These are phyloP conservation scores for Orobanche coerulescens DNA, from an alignment of 257 asterid genomes.

Conservation along the genomic window DNA sequence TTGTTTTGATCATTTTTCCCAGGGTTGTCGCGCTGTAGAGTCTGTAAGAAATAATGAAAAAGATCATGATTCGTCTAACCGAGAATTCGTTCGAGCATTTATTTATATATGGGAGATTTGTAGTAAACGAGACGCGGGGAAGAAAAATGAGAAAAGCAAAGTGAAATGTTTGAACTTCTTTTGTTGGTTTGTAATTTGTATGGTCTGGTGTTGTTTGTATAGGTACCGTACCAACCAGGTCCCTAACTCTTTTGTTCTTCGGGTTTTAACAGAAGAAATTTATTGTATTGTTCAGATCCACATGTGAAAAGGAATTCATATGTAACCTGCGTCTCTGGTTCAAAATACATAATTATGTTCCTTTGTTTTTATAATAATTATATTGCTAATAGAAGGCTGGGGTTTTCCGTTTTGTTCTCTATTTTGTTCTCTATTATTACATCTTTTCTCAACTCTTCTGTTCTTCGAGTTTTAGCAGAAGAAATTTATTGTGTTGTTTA, in stretches of 20 bases:
- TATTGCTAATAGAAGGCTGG: no score
- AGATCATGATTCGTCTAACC: conserved; percentile 15
- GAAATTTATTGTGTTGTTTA: conserved; percentile 36
- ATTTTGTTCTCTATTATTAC: no score
- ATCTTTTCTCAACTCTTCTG: conserved; percentile 40
- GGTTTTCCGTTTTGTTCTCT: no score
- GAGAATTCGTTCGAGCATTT: conserved; percentile 18
- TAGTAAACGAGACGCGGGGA: conserved; percentile 19
- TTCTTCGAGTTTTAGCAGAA: conserved; percentile 69
- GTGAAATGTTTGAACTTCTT: conserved; percentile 20
- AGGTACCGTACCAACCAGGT: conserved; percentile 42
- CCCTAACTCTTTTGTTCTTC: conserved; percentile 50
- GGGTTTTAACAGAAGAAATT: conserved; percentile 63
- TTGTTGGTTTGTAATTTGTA: no score
- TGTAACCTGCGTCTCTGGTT: no score
- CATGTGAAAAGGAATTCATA: no score
- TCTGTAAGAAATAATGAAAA: conserved; percentile 3
- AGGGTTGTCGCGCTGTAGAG: conserved; percentile 41
- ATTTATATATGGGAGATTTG: conserved; percentile 21
- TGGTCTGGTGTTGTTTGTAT: conserved; percentile 39
- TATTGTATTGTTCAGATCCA: conserved; percentile 29
- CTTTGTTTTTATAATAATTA: no score
- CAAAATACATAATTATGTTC: no score
- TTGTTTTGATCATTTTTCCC: no score
- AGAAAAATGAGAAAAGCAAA: no score